phyloP scores from a whole-genome alignment of 1,139 yeast species.

The Geotrichum reessii region DNA sequence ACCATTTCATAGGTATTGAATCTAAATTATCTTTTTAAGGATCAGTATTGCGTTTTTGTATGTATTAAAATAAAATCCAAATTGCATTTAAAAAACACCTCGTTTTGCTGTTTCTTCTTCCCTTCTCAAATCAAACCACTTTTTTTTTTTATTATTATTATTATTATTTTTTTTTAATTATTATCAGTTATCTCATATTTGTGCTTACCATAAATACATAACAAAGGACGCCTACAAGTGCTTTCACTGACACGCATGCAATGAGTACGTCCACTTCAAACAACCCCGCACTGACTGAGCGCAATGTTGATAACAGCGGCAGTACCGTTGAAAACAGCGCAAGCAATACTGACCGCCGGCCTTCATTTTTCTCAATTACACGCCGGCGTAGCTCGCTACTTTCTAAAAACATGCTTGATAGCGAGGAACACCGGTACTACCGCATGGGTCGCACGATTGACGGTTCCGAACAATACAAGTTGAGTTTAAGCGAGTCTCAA shows the following conservation, averaged over 20 bases:
- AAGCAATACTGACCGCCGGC: not conserved
- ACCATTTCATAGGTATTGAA: too few relatives aligned
- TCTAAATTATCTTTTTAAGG: too few relatives aligned
- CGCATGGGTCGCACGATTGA: constrained; percentile 12
- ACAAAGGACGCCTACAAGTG: too few relatives aligned
- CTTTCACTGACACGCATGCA: not conserved
- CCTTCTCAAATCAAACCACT: not conserved
- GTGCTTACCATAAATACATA: too few relatives aligned
- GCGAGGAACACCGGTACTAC: constrained; percentile 16
- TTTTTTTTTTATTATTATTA: not conserved
- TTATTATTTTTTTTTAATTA: not conserved
- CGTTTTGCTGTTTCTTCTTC: not conserved
- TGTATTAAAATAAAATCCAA: not conserved
- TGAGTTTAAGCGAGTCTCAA: constrained; percentile 14
- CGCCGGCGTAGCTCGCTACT: not conserved
- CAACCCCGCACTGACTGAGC: not conserved
- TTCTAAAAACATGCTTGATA: constrained; percentile 12
- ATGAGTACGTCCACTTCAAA: not conserved
- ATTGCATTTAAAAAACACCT: not conserved
- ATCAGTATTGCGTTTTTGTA: too few relatives aligned
- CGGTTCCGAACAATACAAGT: constrained; percentile 11
- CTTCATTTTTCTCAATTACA: not conserved
- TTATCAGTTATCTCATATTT: not conserved
- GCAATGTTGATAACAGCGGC: not conserved
- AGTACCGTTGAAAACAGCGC: not conserved